Conservation (phyloP, 1,284 basidiomycete genomes). For the Puccinia hordei region DNA sequence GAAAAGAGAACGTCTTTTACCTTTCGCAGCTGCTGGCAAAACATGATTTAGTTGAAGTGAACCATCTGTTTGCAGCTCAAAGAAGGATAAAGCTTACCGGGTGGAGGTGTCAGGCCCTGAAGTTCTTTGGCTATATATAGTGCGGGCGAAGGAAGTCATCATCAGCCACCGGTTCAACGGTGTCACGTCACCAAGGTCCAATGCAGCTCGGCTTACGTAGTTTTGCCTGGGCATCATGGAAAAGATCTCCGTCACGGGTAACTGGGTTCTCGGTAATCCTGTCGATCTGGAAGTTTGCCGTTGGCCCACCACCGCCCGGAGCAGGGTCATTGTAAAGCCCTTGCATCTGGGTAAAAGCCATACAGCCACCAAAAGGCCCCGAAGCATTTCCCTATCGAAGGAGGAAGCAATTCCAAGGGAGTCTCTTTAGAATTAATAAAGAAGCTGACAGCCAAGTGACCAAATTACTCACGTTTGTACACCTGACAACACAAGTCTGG, state of each 20-base stretch:
- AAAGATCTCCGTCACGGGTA: constrained; percentile 18
- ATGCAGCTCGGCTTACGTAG: constrained; percentile 11
- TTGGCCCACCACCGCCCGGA: constrained; percentile 26
- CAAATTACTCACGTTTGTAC: constrained; percentile 37
- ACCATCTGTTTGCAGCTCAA: not conserved
- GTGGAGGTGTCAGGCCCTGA: not conserved
- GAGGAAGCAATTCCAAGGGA: not conserved
- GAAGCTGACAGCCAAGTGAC: not conserved
- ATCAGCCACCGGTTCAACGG: not conserved
- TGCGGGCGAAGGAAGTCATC: not conserved
- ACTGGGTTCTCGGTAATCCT: constrained; percentile 43
- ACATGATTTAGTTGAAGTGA: not conserved
- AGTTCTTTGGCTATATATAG: not conserved
- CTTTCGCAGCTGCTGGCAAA: not conserved
- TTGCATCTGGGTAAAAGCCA: constrained; percentile 49
- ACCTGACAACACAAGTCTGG: constrained; percentile 31
- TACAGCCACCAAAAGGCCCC: constrained; percentile 44
- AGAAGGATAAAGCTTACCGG: not conserved
- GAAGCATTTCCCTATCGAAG: not conserved
- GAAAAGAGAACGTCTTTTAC: not conserved
- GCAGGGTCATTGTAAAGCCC: constrained; percentile 43
- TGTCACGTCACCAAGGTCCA: not conserved
- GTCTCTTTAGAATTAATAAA: not conserved
- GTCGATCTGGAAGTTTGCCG: not conserved
- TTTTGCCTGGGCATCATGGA: constrained; percentile 23